A percentile compares a stretch with the other conserved stretches of the same genome.
phyloP scores from a whole-genome alignment of 208 protist species.

The Perkinsela sp. region DNA sequence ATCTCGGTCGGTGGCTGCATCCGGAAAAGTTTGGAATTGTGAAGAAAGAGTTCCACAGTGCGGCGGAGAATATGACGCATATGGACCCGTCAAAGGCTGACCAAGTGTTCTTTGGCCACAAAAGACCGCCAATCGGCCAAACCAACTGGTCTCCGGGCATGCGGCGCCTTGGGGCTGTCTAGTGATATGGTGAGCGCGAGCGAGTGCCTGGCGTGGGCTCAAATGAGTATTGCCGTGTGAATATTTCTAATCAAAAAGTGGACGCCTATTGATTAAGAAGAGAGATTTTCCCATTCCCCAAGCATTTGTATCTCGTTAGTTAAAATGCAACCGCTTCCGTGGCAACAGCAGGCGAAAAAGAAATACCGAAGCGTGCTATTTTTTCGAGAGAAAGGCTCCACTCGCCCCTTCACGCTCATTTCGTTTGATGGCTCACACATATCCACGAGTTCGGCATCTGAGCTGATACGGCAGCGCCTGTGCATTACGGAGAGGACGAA shows the following conservation, averaged over 20 bases:
- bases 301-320: too few relatives aligned
- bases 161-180: too few relatives aligned
- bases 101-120: not conserved
- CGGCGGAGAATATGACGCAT: conserved; percentile 42
- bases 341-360: not conserved
- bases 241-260: too few relatives aligned
- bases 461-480: not conserved
- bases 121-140: not conserved
- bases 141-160: not conserved
- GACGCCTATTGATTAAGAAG: too few relatives aligned
- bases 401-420: not conserved
- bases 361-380: not conserved
- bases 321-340: not conserved
- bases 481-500: not conserved
- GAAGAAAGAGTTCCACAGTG: conserved; percentile 46
- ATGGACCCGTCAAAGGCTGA: conserved; percentile 17
- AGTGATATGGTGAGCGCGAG: too few relatives aligned
- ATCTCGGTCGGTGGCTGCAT: conserved; percentile 50
- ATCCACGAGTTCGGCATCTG: not conserved
- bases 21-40: conserved; percentile 51
- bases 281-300: too few relatives aligned
- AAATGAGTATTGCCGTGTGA: too few relatives aligned
- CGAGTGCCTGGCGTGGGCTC: too few relatives aligned
- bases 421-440: not conserved
- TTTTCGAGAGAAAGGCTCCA: not conserved